Evolutionary conservation across 495 filamentous ascomycete species (phyloP).

Genomic region (Podospora comata): DNA sequence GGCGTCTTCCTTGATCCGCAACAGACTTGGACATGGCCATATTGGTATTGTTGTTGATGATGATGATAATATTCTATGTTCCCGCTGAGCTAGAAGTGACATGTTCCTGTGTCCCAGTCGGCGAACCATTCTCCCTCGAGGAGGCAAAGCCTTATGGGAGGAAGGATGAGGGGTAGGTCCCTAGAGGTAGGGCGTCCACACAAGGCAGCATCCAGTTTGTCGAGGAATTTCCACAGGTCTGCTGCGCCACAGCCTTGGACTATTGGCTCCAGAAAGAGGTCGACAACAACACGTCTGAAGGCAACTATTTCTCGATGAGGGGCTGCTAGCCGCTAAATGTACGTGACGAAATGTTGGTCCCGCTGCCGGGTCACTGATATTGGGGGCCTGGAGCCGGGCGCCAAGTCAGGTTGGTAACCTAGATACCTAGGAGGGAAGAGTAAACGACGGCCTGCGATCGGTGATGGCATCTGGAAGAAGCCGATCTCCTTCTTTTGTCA

Average conservation of each 20-base stretch:
- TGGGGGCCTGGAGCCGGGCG: background rate
- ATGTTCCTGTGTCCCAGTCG: background rate
- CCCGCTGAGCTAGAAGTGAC: background rate
- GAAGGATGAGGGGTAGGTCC: background rate
- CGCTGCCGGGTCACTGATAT: background rate
- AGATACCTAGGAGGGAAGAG: background rate
- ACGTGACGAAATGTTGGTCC: background rate
- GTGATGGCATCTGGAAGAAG: background rate
- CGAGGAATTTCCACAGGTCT: background rate
- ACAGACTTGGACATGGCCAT: background rate
- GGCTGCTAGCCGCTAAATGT: background rate
- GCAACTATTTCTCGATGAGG: background rate
- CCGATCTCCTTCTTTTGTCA: background rate
- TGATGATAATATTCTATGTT: background rate
- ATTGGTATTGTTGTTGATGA: slow-evolving; percentile 1
- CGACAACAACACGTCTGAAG: background rate
- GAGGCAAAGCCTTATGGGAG: background rate
- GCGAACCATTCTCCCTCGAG: background rate
- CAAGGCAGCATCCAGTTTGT: slow-evolving; percentile 11
- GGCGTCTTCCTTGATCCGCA: background rate
- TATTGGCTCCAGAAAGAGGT: background rate
- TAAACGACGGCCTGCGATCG: background rate
- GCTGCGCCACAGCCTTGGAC: slow-evolving; percentile 7
- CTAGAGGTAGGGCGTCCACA: background rate
- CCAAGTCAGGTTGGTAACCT: background rate